Evolutionary conservation across 2,329 filamentous ascomycete genomes (phyloP).

Genomic region (Blumeria hordei): DNA sequence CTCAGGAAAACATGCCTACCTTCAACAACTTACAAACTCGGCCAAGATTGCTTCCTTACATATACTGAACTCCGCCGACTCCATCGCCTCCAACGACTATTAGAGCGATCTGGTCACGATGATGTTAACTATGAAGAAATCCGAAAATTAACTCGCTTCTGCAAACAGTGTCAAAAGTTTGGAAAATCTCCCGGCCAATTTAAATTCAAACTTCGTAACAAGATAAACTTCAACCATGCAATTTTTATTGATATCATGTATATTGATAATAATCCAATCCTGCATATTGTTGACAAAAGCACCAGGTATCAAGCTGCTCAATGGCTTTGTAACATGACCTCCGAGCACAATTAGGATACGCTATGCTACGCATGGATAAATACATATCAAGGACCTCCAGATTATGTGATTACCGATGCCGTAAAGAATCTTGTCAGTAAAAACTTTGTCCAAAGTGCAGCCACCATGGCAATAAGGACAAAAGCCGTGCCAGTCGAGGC

Average conservation of each 20-base stretch:
- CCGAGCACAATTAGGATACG: neutral
- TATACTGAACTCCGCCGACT: neutral
- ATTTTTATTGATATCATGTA: neutral
- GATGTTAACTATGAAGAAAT: neutral
- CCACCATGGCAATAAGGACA: neutral
- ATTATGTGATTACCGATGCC: neutral
- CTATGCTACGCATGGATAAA: neutral
- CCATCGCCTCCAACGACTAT: neutral
- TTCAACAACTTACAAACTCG: neutral
- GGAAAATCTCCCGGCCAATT: neutral
- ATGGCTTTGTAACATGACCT: neutral
- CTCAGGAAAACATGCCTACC: neutral
- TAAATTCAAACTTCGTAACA: neutral
- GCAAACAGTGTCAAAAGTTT: neutral
- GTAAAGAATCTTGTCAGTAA: neutral
- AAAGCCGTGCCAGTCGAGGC: slow-evolving; percentile 1
- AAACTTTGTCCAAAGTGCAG: neutral
- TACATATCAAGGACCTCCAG: neutral
- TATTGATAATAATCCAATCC: neutral
- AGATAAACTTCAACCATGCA: neutral
- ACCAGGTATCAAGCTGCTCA: neutral
- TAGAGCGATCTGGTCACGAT: neutral
- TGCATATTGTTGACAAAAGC: neutral
- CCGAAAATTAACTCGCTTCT: neutral
- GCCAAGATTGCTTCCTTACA: neutral